Conservation (phyloP, 2,329 filamentous ascomycete species). For the Cladosporium velox region DNA sequence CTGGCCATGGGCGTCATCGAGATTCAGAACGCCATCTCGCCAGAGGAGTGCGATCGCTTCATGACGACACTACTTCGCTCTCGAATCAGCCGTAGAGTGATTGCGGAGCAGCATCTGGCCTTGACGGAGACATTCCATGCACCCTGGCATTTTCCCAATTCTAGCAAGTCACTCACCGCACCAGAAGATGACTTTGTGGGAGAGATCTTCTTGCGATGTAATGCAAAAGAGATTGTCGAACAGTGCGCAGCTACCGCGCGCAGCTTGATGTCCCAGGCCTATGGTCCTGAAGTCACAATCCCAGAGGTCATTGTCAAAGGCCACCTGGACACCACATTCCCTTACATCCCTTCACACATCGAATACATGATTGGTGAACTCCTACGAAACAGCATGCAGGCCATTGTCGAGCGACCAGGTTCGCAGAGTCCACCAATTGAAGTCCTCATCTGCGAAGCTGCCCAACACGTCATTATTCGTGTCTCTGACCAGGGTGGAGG, state of each 20-base stretch:
- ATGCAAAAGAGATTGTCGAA: slow-evolving; percentile 84
- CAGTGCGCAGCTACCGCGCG: slow-evolving; percentile 76
- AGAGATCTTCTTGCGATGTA: slow-evolving; percentile 91
- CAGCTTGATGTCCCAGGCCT: slow-evolving; percentile 72
- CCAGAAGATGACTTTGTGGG: slow-evolving; percentile 83
- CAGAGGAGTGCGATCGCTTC: slow-evolving; percentile 82
- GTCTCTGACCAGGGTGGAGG: slow-evolving; percentile 95
- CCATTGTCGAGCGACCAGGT: slow-evolving; percentile 73
- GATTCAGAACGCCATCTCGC: slow-evolving; percentile 77
- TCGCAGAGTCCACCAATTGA: slow-evolving; percentile 70
- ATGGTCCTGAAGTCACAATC: slow-evolving; percentile 69
- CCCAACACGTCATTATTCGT: slow-evolving; percentile 92
- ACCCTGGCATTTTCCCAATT: slow-evolving; percentile 82
- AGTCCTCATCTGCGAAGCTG: slow-evolving; percentile 89
- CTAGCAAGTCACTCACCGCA: slow-evolving; percentile 62
- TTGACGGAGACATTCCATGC: slow-evolving; percentile 92
- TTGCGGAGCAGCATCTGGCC: slow-evolving; percentile 94
- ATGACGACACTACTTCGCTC: slow-evolving; percentile 93
- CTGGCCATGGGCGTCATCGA: slow-evolving; percentile 93
- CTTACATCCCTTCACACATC: slow-evolving; percentile 92
- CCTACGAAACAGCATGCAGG: slow-evolving; percentile 90
- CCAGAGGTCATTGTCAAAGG: slow-evolving; percentile 83
- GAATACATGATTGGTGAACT: slow-evolving; percentile 98
- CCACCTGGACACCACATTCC: slow-evolving; percentile 86
- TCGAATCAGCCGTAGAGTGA: slow-evolving; percentile 90